These are phyloP conservation scores for Aspergillus udagawae DNA, from an alignment of 2,329 filamentous ascomycete genomes.

Conservation along the genomic window DNA sequence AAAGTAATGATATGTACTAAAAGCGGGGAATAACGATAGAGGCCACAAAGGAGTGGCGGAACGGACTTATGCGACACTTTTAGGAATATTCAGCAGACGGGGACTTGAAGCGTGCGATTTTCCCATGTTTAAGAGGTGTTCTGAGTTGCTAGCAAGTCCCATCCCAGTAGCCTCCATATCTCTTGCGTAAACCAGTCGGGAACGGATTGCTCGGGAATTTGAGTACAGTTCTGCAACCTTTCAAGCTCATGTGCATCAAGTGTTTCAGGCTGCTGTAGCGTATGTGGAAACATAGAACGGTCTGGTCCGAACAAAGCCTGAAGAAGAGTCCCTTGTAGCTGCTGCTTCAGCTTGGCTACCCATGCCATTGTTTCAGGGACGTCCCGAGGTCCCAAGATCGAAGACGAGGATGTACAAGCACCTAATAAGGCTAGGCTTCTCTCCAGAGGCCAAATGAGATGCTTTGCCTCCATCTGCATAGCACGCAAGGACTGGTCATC, in stretches of 20 bases:
- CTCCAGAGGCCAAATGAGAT: constrained; percentile 35
- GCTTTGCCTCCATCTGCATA: constrained; percentile 31
- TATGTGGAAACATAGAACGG: constrained; percentile 26
- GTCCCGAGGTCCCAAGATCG: not conserved
- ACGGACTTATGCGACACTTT: not conserved
- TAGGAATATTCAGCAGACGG: not conserved
- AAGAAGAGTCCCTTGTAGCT: constrained; percentile 40
- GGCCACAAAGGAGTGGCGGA: not conserved
- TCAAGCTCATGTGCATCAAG: constrained; percentile 17
- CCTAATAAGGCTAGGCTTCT: constrained; percentile 24
- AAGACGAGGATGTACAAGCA: constrained; percentile 1
- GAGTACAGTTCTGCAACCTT: constrained; percentile 1
- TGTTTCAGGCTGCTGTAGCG: constrained; percentile 20
- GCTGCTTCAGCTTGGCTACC: constrained; percentile 21
- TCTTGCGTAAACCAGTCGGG: constrained; percentile 54
- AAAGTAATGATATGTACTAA: not conserved
- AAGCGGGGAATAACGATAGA: not conserved
- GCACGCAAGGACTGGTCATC: constrained; percentile 20
- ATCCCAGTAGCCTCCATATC: constrained; percentile 56
- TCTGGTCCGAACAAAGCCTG: constrained; percentile 39
- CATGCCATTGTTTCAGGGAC: constrained; percentile 6
- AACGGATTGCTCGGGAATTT: constrained; percentile 32
- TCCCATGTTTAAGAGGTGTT: not conserved
- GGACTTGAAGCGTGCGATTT: too few species aligned
- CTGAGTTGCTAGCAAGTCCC: constrained; percentile 41